phyloP scores from a whole-genome alignment of 495 filamentous ascomycete genomes.

The Friedmanniomyces endolithicus region DNA sequence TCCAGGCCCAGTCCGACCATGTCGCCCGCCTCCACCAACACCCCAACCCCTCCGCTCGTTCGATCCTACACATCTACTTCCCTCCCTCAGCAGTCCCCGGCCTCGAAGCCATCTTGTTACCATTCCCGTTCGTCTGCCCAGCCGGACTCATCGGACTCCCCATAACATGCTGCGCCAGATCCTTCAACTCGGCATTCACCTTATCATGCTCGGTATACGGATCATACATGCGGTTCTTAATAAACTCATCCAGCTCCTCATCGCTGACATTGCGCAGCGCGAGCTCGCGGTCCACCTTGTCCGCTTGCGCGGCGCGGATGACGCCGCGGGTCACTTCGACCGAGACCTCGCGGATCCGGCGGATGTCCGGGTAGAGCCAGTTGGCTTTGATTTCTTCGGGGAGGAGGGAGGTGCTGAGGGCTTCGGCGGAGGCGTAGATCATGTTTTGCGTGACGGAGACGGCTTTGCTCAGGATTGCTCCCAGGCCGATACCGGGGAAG shows the following conservation, averaged over 20 bases:
- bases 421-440: conserved; percentile 82
- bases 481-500: conserved; percentile 93
- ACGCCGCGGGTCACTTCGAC: conserved; percentile 80
- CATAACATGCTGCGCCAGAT: conserved; percentile 8
- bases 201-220: conserved; percentile 38
- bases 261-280: conserved; percentile 58
- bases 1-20: too few relatives aligned
- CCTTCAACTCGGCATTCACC: conserved; percentile 24
- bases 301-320: conserved; percentile 77
- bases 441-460: conserved; percentile 85
- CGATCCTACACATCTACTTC: background rate
- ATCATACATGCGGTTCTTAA: conserved; percentile 72
- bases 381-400: conserved; percentile 66
- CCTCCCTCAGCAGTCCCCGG: background rate
- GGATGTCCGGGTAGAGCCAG: conserved; percentile 86
- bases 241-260: conserved; percentile 62
- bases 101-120: background rate
- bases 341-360: conserved; percentile 80
- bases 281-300: conserved; percentile 70
- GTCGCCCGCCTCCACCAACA: too few relatives aligned
- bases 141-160: background rate
- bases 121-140: background rate
- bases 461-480: conserved; percentile 83
- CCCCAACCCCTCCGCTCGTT: too few relatives aligned
- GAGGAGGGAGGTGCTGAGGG: conserved; percentile 66